These are phyloP conservation scores for Penicillium sp. DNA, from an alignment of 2,329 filamentous ascomycete genomes.

Conservation along the genomic window DNA sequence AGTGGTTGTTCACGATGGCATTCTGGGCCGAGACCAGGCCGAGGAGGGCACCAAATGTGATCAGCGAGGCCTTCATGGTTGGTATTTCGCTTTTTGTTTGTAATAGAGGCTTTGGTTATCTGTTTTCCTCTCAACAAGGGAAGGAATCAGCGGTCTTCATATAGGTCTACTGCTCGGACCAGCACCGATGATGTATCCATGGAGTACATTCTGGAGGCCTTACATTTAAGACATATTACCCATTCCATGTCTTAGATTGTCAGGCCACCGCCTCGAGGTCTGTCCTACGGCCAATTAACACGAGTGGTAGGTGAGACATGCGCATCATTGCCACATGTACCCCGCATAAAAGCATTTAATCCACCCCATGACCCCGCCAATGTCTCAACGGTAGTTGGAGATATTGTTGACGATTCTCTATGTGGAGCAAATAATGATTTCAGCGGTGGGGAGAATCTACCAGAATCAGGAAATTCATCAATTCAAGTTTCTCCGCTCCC, in stretches of 20 bases:
- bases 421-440: slow-evolving; percentile 7
- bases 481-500: slow-evolving; percentile 9
- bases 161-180: slow-evolving; percentile 13
- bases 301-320: slow-evolving; percentile 20
- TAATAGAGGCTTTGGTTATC: slow-evolving; percentile 6
- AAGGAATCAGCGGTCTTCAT: slow-evolving; percentile 15
- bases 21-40: slow-evolving; percentile 23
- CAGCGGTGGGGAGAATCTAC: slow-evolving; percentile 4
- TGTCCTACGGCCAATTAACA: slow-evolving; percentile 15
- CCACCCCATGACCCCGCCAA: slow-evolving; percentile 1
- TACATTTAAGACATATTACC: slow-evolving; percentile 20
- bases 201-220: slow-evolving; percentile 2
- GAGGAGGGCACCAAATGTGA: slow-evolving; percentile 19
- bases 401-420: slow-evolving; percentile 9
- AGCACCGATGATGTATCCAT: slow-evolving; percentile 9
- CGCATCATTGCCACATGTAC: slow-evolving; percentile 17
- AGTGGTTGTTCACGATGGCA: slow-evolving; percentile 24
- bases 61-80: slow-evolving; percentile 21
- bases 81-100: slow-evolving; percentile 9
- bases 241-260: slow-evolving; percentile 18
- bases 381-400: slow-evolving; percentile 4
- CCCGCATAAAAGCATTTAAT: slow-evolving; percentile 3
- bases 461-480: slow-evolving; percentile 2
- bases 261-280: slow-evolving; percentile 12
- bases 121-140: slow-evolving; percentile 3